Percentiles rank a stretch among this genome's conserved stretches.
These are phyloP conservation scores for Tarenaya hassleriana DNA, from an alignment of 345 rosid species.

Conservation along the genomic window DNA sequence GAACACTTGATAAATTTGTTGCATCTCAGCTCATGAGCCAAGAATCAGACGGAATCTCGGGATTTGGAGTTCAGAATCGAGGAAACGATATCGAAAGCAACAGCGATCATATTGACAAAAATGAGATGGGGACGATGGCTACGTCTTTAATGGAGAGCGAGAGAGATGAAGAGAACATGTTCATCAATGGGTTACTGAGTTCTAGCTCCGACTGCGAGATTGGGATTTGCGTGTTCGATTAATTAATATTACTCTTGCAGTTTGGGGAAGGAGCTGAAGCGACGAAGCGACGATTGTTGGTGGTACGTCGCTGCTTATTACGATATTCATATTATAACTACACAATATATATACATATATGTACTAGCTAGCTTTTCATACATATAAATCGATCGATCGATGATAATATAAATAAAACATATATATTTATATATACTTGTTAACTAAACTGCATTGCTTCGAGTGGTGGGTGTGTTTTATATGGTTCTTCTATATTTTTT, in stretches of 20 bases:
- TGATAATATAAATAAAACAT: background rate
- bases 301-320: background rate
- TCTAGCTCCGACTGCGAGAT: slow-evolving; percentile 40
- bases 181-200: slow-evolving; percentile 38
- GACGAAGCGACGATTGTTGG: slow-evolving; percentile 3
- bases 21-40: slow-evolving; percentile 81
- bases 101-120: background rate
- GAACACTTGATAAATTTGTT: slow-evolving; percentile 78
- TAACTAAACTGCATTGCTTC: no score
- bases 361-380: background rate
- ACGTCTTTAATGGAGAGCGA: slow-evolving; percentile 35
- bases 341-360: background rate
- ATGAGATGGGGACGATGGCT: slow-evolving; percentile 15
- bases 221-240: slow-evolving; percentile 56
- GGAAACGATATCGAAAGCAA: slow-evolving; percentile 12
- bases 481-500: no score
- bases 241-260: no score
- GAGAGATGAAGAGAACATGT: slow-evolving; percentile 36
- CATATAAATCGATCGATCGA: slow-evolving; percentile 1
- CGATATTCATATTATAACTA: background rate
- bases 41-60: slow-evolving; percentile 37
- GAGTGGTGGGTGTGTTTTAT: no score
- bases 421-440: no score
- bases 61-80: slow-evolving; percentile 22
- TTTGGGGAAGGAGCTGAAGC: background rate